phyloP scores from a whole-genome alignment of 1,284 basidiomycete genomes.

The Marasmius oreades region DNA sequence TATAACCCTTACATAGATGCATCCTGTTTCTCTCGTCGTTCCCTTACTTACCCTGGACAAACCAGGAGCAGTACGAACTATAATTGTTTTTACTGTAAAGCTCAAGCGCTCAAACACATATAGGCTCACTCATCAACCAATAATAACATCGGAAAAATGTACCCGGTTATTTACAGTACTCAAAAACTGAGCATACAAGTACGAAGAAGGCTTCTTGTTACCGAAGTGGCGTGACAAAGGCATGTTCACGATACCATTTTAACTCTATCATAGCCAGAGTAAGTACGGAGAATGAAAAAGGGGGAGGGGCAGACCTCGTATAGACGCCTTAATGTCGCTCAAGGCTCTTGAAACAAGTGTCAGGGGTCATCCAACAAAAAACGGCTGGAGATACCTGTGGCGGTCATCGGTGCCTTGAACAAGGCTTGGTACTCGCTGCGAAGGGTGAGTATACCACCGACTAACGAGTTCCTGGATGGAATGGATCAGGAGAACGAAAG shows the following conservation, averaged over 20 bases:
- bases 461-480: conserved; percentile 59
- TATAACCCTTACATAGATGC: no score
- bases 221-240: conserved; percentile 39
- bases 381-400: conserved; percentile 27
- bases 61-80: no score
- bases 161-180: no score
- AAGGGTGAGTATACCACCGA: conserved; percentile 61
- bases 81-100: no score
- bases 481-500: conserved; percentile 2
- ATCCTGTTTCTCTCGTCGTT: no score
- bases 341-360: conserved; percentile 50
- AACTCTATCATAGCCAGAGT: conserved; percentile 40
- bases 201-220: not conserved
- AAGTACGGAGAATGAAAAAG: not conserved
- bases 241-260: conserved; percentile 56
- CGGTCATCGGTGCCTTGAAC: conserved; percentile 44
- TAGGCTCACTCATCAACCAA: no score
- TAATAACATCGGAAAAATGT: no score
- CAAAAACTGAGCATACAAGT: not conserved
- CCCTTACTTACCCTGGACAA: no score
- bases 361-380: conserved; percentile 3
- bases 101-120: no score
- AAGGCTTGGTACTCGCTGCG: conserved; percentile 22
- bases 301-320: conserved; percentile 47
- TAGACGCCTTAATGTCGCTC: conserved; percentile 74